Base-by-base conservation (phyloP, 2,329 filamentous ascomycete species). In the Exutisphaerella laricina region DNA sequence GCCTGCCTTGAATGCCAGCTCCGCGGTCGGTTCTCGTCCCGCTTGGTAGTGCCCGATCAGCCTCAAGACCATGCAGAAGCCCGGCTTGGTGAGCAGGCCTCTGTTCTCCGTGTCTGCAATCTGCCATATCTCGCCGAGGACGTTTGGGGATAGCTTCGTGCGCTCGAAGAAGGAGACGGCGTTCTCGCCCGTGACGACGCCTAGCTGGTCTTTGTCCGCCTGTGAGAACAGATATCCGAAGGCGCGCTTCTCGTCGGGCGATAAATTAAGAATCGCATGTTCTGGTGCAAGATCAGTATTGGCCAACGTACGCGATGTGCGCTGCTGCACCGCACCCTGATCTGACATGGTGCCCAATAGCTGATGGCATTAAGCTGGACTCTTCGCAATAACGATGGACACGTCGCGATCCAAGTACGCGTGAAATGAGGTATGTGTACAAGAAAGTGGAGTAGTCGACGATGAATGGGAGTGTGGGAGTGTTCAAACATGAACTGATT, bases 131-230 rank as follows among this genome's bases (percentile, higher is more conserved):
- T 94, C 83, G 66, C 90, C 92, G 46, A 98, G 75, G 36, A 92
- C 76, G 49, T 86, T 81, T 41, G 89, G 87, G 49, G 90, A 81
- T 36, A 98, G 75, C 56, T 85, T 83, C 33, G 92, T 97, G 74
- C 92, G 92, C 68, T 97, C 89, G 63, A 98, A 98, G 73, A 98
- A 97, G 65, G 88, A 87, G 65, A 98, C 89, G 46, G 92, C 92
- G 49, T 94, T 78, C 68, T 98, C 92, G 66, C 92, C 92, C 13
- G 92, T 96, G 23, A 98, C 87, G 52, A 97, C 88, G 43, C 89
- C 88, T 45, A 95, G 83, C 63, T 80, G 85, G 58, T 96, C 92
- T 46, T 84, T 85, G 68, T 98, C 92, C 54, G 92, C 92, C 59
- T 88, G 84, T 65, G 85, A 82, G 70, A 98, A 96, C 51, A 98